Evolutionary conservation across 306 rosid species (phyloP), one percentile per base, ranked within the genome.

Genomic region (Trifolium fragiferum): DNA sequence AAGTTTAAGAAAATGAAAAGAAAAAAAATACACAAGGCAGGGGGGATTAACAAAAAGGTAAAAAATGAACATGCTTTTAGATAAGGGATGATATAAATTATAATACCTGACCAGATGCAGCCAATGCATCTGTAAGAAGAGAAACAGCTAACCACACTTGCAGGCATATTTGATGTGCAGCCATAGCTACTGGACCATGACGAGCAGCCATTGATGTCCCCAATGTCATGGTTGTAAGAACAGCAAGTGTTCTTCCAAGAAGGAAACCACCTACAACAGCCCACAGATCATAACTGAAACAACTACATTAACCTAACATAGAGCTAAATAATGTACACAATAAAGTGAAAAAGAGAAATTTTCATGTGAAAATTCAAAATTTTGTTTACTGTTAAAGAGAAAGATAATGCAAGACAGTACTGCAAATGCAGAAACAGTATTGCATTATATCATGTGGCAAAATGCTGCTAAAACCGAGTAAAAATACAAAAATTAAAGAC

Each of bases 131-230:
- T 23, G 94, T 88, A 58, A 94, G 95, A 74, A 92, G 99, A 37
- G 99, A 94, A 59, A 94, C 97, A 7, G 99, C 97, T 83, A 92
- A 79, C 99, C 99, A 94, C 13, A 94, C 97, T 87, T 94, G 99
- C 85, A 94, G 76, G 16, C 95, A 94, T 86, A 94, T 90, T 86
- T 94, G 99, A 89, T 94, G 97, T 77, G 95, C 97, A 82, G 99
- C 99, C 99, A 94, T 90, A 65, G 95, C 96, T 47, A 89, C 93
- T 4, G 99, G 96, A 75, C 99, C 99, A 85, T 90, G 92, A 63
- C 93, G 93, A 66, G 97, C 96, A 80, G 96, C 99, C 96, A 94
- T 85, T 78, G 96, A 86, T 72, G 99, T 94, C 55, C 95, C 99
- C 84, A 94, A 61, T 74, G 99, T 92, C 75, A 90, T 76, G 74